Evolutionary conservation across 2,329 filamentous ascomycete species (phyloP).

Genomic region (Coniosporium tulheliwenetii): DNA sequence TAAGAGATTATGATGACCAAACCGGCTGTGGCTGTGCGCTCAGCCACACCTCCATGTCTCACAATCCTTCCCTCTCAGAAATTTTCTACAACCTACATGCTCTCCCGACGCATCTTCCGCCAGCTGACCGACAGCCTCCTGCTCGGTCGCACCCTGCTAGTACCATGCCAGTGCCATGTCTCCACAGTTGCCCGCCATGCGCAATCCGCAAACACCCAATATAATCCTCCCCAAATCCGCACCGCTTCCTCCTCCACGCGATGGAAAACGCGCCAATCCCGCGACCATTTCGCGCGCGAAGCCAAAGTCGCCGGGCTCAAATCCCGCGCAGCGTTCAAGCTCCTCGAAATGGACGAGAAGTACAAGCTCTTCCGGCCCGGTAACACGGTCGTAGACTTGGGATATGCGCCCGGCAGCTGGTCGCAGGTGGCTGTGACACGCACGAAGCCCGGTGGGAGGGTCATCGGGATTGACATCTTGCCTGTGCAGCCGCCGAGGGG

Average conservation of each 20-base stretch:
- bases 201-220: not conserved
- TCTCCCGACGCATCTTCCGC: not conserved
- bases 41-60: not conserved
- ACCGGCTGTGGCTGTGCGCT: too few species aligned
- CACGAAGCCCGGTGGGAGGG: conserved; percentile 59
- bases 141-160: not conserved
- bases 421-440: conserved; percentile 66
- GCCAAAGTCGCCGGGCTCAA: conserved; percentile 71
- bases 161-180: not conserved
- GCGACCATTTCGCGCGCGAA: conserved; percentile 56
- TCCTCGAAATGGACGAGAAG: conserved; percentile 76
- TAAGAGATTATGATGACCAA: too few species aligned
- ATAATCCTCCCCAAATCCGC: not conserved
- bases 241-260: conserved; percentile 46
- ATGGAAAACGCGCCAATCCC: conserved; percentile 70
- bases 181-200: not conserved
- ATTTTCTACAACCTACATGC: not conserved
- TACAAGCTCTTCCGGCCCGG: conserved; percentile 64
- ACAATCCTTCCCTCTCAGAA: not conserved
- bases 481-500: conserved; percentile 81
- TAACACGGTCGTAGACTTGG: conserved; percentile 83
- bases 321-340: conserved; percentile 84
- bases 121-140: conserved; percentile 1
- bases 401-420: conserved; percentile 57
- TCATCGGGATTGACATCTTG: conserved; percentile 88